Percentiles rank a stretch among this genome's conserved stretches.
These are phyloP conservation scores for Leptodontidium sp. DNA, from an alignment of 2,329 filamentous ascomycete species.

Conservation along the genomic window DNA sequence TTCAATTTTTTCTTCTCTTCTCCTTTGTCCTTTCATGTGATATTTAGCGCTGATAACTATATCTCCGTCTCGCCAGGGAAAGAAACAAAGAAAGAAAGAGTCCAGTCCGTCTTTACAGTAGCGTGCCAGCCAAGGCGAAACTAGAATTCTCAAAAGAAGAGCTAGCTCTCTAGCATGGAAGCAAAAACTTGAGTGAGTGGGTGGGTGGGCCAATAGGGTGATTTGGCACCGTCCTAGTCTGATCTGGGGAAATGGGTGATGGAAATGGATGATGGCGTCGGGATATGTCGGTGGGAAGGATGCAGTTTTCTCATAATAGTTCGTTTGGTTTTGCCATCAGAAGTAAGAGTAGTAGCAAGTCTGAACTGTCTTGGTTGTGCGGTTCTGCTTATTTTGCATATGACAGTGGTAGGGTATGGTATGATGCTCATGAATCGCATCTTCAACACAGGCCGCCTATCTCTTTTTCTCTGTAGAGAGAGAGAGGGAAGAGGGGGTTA, in stretches of 20 bases:
- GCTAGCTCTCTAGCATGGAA: not conserved
- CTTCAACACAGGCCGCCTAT: too few species aligned
- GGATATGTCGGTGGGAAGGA: not conserved
- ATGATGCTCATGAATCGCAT: not conserved
- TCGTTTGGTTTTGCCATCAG: not conserved
- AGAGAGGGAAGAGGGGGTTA: too few species aligned
- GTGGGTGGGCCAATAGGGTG: constrained; percentile 7
- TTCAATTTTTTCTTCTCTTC: not conserved
- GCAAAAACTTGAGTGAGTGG: not conserved
- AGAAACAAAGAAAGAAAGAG: too few species aligned
- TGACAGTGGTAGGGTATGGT: not conserved
- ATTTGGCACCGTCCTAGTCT: not conserved
- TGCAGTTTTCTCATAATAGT: not conserved
- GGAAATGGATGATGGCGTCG: not conserved
- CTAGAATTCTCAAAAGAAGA: constrained; percentile 15
- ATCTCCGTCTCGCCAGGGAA: not conserved
- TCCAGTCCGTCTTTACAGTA: not conserved
- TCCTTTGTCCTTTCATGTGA: not conserved
- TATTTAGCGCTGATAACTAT: constrained; percentile 9
- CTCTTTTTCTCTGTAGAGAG: too few species aligned
- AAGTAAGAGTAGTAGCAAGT: not conserved
- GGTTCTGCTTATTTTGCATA: not conserved
- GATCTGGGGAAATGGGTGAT: constrained; percentile 21
- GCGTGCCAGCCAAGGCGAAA: not conserved
- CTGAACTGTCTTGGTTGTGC: not conserved